Conservation (phyloP, 495 filamentous ascomycete genomes). For the Aspergillus diversus region DNA sequence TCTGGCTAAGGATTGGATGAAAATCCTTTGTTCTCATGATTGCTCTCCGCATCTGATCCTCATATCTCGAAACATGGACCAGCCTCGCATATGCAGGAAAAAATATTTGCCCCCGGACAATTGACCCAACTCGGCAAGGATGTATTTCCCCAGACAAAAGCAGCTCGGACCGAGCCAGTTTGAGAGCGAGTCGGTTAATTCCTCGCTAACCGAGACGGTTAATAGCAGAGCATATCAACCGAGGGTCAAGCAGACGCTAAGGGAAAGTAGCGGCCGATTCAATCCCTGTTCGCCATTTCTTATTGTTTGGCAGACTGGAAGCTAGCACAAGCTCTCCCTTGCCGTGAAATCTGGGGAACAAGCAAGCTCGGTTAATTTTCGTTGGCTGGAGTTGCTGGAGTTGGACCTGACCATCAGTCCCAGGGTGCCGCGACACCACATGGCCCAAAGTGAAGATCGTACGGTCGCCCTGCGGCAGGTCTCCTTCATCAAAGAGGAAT, state of each 20-base stretch:
- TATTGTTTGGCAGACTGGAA: not conserved
- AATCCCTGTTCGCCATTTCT: not conserved
- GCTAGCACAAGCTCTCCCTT: constrained; percentile 1
- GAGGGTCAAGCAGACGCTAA: constrained; percentile 5
- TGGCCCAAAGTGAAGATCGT: constrained; percentile 1
- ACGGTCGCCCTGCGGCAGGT: constrained; percentile 5
- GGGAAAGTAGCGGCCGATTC: not conserved
- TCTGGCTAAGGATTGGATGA: not conserved
- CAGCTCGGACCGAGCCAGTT: not conserved
- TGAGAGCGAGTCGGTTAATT: constrained; percentile 15
- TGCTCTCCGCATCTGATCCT: constrained; percentile 1
- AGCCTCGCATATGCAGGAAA: not conserved
- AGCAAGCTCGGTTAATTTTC: constrained; percentile 17
- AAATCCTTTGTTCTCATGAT: constrained; percentile 8
- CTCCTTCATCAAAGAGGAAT: constrained; percentile 5
- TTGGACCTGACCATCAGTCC: not conserved
- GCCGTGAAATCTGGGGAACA: constrained; percentile 17
- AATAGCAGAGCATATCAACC: constrained; percentile 7
- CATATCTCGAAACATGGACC: not conserved
- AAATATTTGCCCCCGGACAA: constrained; percentile 1
- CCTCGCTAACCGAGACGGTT: constrained; percentile 9
- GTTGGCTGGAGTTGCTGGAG: not conserved
- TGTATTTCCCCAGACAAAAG: not conserved
- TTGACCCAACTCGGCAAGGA: constrained; percentile 14
- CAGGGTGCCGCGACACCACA: not conserved